phyloP scores from a whole-genome alignment of 2,329 filamentous ascomycete species.

The Aspergillus aculeatus region DNA sequence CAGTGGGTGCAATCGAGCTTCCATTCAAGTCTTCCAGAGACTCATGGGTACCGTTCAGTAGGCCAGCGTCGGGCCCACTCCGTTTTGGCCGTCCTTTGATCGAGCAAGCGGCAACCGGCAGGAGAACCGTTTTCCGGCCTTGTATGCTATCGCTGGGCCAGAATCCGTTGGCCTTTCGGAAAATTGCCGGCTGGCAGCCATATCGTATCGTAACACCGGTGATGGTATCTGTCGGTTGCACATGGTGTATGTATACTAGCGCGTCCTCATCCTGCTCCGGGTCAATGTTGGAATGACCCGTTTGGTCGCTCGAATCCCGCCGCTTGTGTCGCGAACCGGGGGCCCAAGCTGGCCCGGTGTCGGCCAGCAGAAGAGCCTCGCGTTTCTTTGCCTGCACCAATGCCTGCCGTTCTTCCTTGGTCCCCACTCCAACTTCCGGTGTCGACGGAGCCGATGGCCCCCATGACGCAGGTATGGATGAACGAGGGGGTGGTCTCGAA shows the following conservation, averaged over 20 bases:
- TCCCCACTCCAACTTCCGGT: conserved; percentile 37
- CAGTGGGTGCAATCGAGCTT: conserved; percentile 34
- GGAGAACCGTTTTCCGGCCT: conserved; percentile 71
- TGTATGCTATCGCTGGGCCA: conserved; percentile 95
- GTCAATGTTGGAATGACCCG: conserved; percentile 27
- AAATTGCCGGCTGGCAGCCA: conserved; percentile 76
- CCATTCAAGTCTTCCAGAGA: conserved; percentile 34
- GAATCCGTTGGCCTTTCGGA: conserved; percentile 85
- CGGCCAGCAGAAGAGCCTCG: conserved; percentile 46
- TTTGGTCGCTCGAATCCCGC: conserved; percentile 44
- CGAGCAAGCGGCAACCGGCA: conserved; percentile 87
- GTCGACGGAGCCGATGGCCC: conserved; percentile 39
- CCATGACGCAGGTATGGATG: conserved; percentile 36
- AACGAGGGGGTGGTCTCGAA: conserved; percentile 26
- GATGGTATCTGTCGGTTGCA: conserved; percentile 79
- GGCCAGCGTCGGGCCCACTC: conserved; percentile 29
- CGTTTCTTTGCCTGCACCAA: conserved; percentile 50
- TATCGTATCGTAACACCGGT: conserved; percentile 89
- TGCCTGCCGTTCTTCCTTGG: conserved; percentile 46
- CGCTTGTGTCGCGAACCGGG: conserved; percentile 44
- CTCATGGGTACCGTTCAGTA: conserved; percentile 24
- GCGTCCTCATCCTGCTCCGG: conserved; percentile 67
- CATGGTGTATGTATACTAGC: conserved; percentile 85
- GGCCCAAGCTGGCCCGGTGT: conserved; percentile 39
- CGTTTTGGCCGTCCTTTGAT: conserved; percentile 67